Evolutionary conservation across 129 eudicot species (phyloP).

Genomic region (Gnaphalium uliginosum): DNA sequence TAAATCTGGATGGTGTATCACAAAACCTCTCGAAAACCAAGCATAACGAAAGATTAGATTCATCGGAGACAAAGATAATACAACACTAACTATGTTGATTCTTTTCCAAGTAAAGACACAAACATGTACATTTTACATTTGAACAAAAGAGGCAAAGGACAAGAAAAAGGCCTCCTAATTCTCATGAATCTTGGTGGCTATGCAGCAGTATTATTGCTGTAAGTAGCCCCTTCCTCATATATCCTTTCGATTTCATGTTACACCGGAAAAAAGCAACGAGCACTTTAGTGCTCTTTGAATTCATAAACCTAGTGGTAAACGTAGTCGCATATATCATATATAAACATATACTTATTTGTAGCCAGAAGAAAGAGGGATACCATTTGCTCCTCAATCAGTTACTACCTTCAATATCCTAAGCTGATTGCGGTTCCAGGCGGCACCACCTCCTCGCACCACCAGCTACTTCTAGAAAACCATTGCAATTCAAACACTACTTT

Average conservation of each 20-base stretch:
- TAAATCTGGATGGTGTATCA: neutral
- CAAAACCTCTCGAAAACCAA: neutral
- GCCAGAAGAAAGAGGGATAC: conserved; percentile 36
- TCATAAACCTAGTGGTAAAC: conserved; percentile 34
- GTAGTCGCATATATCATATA: conserved; percentile 26
- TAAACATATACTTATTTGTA: conserved; percentile 24
- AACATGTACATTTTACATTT: conserved; percentile 44
- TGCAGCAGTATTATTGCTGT: conserved; percentile 32
- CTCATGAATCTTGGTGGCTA: conserved; percentile 41
- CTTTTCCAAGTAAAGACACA: conserved; percentile 30
- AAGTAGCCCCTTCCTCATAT: conserved; percentile 33
- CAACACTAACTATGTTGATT: conserved; percentile 25
- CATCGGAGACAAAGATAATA: conserved; percentile 11
- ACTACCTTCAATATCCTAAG: conserved; percentile 28
- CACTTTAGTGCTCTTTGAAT: conserved; percentile 38
- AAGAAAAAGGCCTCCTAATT: conserved; percentile 33
- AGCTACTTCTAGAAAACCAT: conserved; percentile 24
- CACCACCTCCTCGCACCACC: conserved; percentile 40
- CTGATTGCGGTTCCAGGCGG: conserved; percentile 59
- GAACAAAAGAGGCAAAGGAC: conserved; percentile 22
- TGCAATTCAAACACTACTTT: conserved; percentile 1
- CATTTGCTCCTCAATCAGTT: conserved; percentile 61
- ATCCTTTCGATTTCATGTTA: conserved; percentile 32
- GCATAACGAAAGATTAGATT: conserved; percentile 18
- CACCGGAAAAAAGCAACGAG: conserved; percentile 16